phyloP scores from a whole-genome alignment of 2,329 filamentous ascomycete genomes.

The Tolypocladium guangdongense region DNA sequence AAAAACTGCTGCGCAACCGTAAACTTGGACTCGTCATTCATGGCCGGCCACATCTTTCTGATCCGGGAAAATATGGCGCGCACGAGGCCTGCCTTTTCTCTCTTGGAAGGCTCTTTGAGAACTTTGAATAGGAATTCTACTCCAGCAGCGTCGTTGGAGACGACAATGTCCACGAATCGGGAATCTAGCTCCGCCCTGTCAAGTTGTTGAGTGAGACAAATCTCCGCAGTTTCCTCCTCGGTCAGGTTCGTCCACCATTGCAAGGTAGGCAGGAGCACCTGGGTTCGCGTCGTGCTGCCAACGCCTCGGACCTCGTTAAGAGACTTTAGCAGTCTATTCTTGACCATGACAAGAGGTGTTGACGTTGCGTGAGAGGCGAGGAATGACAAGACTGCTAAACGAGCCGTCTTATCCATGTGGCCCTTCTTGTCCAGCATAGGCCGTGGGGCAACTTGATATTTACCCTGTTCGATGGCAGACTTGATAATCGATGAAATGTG shows the following conservation, averaged over 20 bases:
- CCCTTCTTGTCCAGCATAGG: slow-evolving; percentile 37
- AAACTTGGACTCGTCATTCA: slow-evolving; percentile 54
- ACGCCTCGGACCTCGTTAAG: slow-evolving; percentile 65
- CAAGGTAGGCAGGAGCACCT: slow-evolving; percentile 65
- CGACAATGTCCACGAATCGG: slow-evolving; percentile 38
- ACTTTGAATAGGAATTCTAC: slow-evolving; percentile 40
- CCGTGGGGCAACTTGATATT: slow-evolving; percentile 21
- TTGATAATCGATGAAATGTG: slow-evolving; percentile 56
- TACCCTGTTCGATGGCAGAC: slow-evolving; percentile 27
- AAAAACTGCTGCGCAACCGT: slow-evolving; percentile 53
- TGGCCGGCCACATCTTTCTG: slow-evolving; percentile 57
- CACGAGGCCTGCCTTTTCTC: slow-evolving; percentile 40
- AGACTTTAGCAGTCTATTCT: slow-evolving; percentile 58
- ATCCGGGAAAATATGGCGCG: slow-evolving; percentile 58
- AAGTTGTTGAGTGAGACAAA: slow-evolving; percentile 27
- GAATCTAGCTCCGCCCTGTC: slow-evolving; percentile 31
- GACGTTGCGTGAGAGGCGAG: slow-evolving; percentile 60
- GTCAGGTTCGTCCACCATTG: slow-evolving; percentile 54
- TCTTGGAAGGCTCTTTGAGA: slow-evolving; percentile 28
- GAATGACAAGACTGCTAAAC: slow-evolving; percentile 57
- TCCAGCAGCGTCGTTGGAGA: slow-evolving; percentile 41
- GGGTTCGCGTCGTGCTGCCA: slow-evolving; percentile 56
- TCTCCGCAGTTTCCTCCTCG: slow-evolving; percentile 35
- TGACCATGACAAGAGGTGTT: slow-evolving; percentile 59
- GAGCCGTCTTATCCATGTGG: slow-evolving; percentile 47